Base-by-base conservation (phyloP, 257 asterid genomes). In the Solanum chilense region DNA sequence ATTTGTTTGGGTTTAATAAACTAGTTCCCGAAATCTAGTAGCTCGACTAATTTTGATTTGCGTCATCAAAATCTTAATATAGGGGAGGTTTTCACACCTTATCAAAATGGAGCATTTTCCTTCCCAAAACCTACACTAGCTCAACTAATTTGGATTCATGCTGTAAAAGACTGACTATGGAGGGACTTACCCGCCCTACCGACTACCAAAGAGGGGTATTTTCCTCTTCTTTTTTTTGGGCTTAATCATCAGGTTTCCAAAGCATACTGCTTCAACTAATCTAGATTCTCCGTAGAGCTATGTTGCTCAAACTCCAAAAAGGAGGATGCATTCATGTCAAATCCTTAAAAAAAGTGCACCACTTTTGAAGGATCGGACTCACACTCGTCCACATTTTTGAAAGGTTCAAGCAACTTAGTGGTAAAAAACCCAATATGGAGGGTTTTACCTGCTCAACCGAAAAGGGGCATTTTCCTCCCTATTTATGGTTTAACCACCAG, bases 31-130 rank as follows among this genome's bases (percentile, higher is more conserved):
- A 37, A 74, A 74, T 12, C 0, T 11, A 39, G 3, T 73, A 14
- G 11, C 31, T 37, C 0, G 52, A 21, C 31, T 74, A 21, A 74
- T 74, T 0, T n/a, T 15, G 20, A 37, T 37, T 27, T 3, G 2
- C 0, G 29, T 13, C 10, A 1, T 73, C 3, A 0, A 73, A 73
- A 73, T 1, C 2, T 2, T 1, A 20, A 0, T 9, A 73, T 9
- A 11, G 0, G 5, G 16, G 31, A 6, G 39, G 39, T 31, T 75
- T 23, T 1, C 35, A 7, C 13, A 8, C 58, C 35, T 1, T 12
- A 13, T 37, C 83, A 42, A 76, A 76, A 13, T 12, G 83, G 3
- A 15, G 52, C 82, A 37, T 39, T 74, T 74, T 74, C 31, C 20
- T 11, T 31, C 41, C 1, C 18, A 7, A 5, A 71, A 18, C 20